phyloP scores from a whole-genome alignment of 1,284 basidiomycete genomes.

The Apiotrichum porosum region DNA sequence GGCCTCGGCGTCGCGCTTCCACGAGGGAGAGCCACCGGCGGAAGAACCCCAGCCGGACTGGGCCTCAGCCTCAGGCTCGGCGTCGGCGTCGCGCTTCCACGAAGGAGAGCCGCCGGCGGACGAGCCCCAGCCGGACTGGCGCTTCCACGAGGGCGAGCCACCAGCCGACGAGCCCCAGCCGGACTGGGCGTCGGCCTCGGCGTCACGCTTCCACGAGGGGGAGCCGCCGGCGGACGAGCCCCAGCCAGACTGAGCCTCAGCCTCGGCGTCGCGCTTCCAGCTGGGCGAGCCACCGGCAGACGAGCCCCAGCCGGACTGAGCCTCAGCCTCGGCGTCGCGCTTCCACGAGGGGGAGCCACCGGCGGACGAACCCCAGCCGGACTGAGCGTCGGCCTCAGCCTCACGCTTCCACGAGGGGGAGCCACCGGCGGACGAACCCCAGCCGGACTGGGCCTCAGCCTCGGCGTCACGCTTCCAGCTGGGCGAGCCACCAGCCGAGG shows the following conservation, averaged over 20 bases:
- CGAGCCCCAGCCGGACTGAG: constrained; percentile 2
- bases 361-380: background rate
- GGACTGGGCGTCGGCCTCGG: constrained; percentile 14
- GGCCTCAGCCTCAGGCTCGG: constrained; percentile 1
- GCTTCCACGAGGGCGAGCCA: background rate
- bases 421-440: background rate
- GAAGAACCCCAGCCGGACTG: background rate
- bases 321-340: constrained; percentile 7
- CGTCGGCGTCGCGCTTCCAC: background rate
- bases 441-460: constrained; percentile 5
- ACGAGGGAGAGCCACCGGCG: constrained; percentile 7
- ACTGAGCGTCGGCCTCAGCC: constrained; percentile 9
- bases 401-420: background rate
- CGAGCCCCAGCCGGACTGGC: background rate
- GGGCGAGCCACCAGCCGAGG: no score
- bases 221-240: background rate
- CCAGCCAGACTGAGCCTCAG: constrained; percentile 4
- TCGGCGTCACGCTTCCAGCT: constrained; percentile 3
- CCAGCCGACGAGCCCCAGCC: background rate
- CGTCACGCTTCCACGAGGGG: constrained; percentile 17
- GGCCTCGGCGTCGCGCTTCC: constrained; percentile 25
- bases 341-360: background rate
- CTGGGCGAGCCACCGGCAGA: background rate
- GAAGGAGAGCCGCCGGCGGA: background rate
- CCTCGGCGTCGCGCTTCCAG: constrained; percentile 5